phyloP scores from a whole-genome alignment of 192 early-diverging fungal species.

The Coemansia erecta region DNA sequence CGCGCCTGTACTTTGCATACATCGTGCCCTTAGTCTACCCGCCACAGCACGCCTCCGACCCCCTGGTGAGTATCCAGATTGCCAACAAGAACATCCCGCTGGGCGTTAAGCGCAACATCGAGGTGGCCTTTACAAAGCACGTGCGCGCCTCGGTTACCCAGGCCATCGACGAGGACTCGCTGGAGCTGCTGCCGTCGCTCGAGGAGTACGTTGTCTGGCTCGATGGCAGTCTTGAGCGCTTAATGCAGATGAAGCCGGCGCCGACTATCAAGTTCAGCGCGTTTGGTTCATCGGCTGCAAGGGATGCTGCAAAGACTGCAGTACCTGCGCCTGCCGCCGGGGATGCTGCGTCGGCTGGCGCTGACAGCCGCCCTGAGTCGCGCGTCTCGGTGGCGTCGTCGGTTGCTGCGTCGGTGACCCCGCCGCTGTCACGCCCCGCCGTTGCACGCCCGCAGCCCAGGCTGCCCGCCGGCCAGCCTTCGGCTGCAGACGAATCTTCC shows the following conservation, averaged over 20 bases:
- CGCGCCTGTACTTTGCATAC: conserved; percentile 60
- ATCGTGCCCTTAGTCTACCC: conserved; percentile 60
- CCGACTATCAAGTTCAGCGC: conserved; percentile 57
- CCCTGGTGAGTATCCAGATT: conserved; percentile 27
- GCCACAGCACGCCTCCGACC: conserved; percentile 25
- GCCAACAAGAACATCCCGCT: conserved; percentile 46
- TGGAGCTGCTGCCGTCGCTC: conserved; percentile 18
- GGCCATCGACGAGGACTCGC: conserved; percentile 21
- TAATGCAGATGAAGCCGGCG: conserved; percentile 62
- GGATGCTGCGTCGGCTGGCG: background rate
- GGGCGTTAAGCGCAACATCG: conserved; percentile 46
- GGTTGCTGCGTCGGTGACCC: conserved; percentile 4
- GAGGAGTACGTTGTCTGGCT: conserved; percentile 56
- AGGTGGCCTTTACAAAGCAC: conserved; percentile 33
- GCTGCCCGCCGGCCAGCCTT: background rate
- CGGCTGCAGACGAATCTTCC: conserved; percentile 7
- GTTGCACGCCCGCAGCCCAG: conserved; percentile 24
- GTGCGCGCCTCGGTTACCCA: conserved; percentile 22
- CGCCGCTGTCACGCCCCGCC: conserved; percentile 20
- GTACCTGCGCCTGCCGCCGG: background rate
- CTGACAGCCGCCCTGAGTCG: background rate
- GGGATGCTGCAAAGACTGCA: background rate
- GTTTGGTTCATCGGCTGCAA: conserved; percentile 9
- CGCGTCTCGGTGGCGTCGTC: conserved; percentile 2
- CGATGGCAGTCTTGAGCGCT: conserved; percentile 59